These are phyloP conservation scores for Sphaerobolus stellatus DNA, from an alignment of 1,284 basidiomycete genomes.

Conservation along the genomic window DNA sequence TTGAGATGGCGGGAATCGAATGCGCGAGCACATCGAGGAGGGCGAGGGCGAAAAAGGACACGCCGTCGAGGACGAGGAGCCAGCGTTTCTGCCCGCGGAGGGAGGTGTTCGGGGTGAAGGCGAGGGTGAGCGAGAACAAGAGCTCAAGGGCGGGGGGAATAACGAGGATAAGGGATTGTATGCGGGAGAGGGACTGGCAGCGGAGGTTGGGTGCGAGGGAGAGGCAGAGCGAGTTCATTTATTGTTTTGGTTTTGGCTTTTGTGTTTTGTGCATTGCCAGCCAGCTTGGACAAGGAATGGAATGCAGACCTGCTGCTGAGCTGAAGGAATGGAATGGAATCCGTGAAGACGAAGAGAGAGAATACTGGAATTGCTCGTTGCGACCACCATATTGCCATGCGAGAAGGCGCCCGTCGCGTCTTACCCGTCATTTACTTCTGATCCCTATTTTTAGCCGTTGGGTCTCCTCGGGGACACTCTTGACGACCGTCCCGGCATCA, in stretches of 20 bases:
- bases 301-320: slow-evolving; percentile 39
- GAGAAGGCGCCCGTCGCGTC: no score
- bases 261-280: slow-evolving; percentile 15
- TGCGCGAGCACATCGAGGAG: slow-evolving; percentile 62
- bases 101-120: slow-evolving; percentile 43
- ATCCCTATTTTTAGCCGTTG: no score
- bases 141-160: slow-evolving; percentile 64
- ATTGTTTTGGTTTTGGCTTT: neutral
- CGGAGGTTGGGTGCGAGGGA: slow-evolving; percentile 70
- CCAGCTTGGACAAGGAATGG: slow-evolving; percentile 39
- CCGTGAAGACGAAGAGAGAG: no score
- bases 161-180: slow-evolving; percentile 52
- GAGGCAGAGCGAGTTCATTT: slow-evolving; percentile 56
- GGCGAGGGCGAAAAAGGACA: slow-evolving; percentile 56
- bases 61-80: slow-evolving; percentile 60
- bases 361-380: no score
- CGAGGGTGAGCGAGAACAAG: slow-evolving; percentile 53
- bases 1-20: slow-evolving; percentile 48
- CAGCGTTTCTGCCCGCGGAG: slow-evolving; percentile 42
- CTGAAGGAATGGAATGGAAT: neutral
- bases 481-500: no score
- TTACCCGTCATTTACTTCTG: no score
- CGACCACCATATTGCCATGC: no score
- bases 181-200: slow-evolving; percentile 52
- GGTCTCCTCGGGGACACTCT: no score